Evolutionary conservation across 2,329 filamentous ascomycete species (phyloP).

Genomic region (Didymella segeticola): DNA sequence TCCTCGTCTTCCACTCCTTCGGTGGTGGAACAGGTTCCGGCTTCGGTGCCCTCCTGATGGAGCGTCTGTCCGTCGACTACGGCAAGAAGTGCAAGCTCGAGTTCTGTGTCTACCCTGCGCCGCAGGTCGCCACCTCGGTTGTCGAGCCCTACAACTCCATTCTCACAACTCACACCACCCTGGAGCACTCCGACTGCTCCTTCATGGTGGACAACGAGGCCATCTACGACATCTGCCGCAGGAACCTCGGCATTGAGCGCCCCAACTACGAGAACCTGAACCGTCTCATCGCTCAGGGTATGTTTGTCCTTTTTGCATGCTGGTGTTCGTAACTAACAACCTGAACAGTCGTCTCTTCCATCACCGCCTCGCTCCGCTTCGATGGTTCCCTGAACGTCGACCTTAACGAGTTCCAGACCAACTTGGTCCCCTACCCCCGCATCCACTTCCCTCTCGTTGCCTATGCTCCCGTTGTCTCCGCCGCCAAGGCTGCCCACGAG

Average conservation of each 20-base stretch:
- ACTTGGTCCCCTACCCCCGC: slow-evolving; percentile 97
- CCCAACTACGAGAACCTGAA: slow-evolving; percentile 99
- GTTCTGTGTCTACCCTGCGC: slow-evolving; percentile 98
- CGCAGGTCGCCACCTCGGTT: slow-evolving; percentile 94
- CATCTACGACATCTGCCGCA: slow-evolving; percentile 99
- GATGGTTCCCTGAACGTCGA: slow-evolving; percentile 99
- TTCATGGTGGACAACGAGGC: slow-evolving; percentile 99
- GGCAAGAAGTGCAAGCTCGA: slow-evolving; percentile 99
- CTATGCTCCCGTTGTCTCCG: slow-evolving; percentile 92
- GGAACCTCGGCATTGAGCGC: slow-evolving; percentile 95
- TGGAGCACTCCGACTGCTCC: slow-evolving; percentile 99
- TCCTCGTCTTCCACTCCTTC: slow-evolving; percentile 99
- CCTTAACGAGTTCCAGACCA: slow-evolving; percentile 99
- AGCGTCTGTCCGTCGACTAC: slow-evolving; percentile 98
- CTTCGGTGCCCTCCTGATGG: slow-evolving; percentile 98
- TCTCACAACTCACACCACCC: slow-evolving; percentile 96
- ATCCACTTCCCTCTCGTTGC: slow-evolving; percentile 99
- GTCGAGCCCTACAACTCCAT: slow-evolving; percentile 99
- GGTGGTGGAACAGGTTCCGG: slow-evolving; percentile 98
- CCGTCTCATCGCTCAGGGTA: slow-evolving; percentile 96
- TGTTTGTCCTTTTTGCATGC: slow-evolving; percentile 19
- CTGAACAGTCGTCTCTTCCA: slow-evolving; percentile 86
- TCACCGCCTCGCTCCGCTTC: slow-evolving; percentile 97
- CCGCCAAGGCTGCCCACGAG: slow-evolving; percentile 95
- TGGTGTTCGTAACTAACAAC: slow-evolving; percentile 26